Conservation (phyloP, 2,329 filamentous ascomycete genomes). For the Aspergillus cejpii region DNA sequence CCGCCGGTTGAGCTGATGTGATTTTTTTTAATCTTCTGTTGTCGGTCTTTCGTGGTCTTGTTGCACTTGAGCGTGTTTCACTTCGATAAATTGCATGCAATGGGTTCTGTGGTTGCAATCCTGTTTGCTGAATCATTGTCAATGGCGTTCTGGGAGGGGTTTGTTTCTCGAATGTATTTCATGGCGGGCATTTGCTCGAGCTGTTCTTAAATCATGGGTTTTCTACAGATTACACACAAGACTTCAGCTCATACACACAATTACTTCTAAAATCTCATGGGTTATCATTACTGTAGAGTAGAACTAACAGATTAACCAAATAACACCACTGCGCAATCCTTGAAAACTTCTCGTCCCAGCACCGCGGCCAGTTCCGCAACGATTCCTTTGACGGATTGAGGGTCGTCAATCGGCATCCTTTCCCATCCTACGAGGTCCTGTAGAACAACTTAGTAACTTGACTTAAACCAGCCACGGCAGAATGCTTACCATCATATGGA, state of each 20-base stretch:
- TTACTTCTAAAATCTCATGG: no score
- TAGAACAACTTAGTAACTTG: not conserved
- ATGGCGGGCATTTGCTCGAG: not conserved
- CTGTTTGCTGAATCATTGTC: not conserved
- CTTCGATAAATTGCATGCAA: no score
- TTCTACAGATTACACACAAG: not conserved
- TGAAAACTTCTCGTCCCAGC: slow-evolving; percentile 40
- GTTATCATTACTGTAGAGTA: no score
- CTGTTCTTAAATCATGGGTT: not conserved
- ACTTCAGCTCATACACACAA: no score
- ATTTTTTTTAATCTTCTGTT: not conserved
- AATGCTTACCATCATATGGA: slow-evolving; percentile 39
- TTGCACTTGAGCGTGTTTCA: slow-evolving; percentile 8
- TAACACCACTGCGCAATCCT: slow-evolving; percentile 37
- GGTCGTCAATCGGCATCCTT: slow-evolving; percentile 35
- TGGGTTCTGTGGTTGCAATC: no score
- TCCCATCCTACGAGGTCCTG: slow-evolving; percentile 46
- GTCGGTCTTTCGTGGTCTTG: not conserved
- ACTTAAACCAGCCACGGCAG: not conserved
- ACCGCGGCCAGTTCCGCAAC: slow-evolving; percentile 43
- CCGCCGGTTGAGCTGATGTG: slow-evolving; percentile 54
- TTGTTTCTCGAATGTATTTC: not conserved
- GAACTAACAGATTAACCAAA: slow-evolving; percentile 26
- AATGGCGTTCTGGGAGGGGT: not conserved
- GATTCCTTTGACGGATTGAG: slow-evolving; percentile 44